Conservation (phyloP, 169 alveolate genomes). For the Eimeria maxima region DNA sequence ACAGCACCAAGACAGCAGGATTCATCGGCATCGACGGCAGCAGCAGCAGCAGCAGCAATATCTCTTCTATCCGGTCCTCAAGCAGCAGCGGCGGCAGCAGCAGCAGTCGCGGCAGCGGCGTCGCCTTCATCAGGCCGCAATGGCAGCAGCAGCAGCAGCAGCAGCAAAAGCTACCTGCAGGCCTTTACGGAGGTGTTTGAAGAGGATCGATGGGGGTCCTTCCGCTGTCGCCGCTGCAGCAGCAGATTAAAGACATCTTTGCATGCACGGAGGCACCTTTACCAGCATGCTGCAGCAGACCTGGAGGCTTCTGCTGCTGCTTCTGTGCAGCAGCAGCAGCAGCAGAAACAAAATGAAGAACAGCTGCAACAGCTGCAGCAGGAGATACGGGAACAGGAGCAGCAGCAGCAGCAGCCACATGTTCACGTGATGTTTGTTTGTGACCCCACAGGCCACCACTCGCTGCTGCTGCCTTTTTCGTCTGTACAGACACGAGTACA, state of each 20-base stretch:
- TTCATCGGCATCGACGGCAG: neutral
- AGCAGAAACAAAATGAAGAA: neutral
- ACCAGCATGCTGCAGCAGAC: slow-evolving; percentile 16
- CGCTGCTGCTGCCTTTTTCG: slow-evolving; percentile 83
- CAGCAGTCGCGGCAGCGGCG: too few species aligned
- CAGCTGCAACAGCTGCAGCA: slow-evolving; percentile 50
- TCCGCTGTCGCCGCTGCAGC: slow-evolving; percentile 72
- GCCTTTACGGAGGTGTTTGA: slow-evolving; percentile 34
- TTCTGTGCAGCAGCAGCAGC: too few species aligned
- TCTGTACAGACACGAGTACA: slow-evolving; percentile 48
- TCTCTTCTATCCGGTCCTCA: too few species aligned
- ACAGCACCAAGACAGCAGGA: neutral
- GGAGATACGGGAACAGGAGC: neutral
- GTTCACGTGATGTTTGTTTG: slow-evolving; percentile 72
- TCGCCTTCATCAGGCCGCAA: too few species aligned
- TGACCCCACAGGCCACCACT: slow-evolving; percentile 85
- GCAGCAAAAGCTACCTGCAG: slow-evolving; percentile 38
- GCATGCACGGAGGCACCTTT: slow-evolving; percentile 66
- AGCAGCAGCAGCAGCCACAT: too few species aligned
- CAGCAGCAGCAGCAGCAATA: neutral
- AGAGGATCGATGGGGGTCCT: slow-evolving; percentile 72
- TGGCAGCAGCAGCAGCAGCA: neutral
- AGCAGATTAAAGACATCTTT: slow-evolving; percentile 41
- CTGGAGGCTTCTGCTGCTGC: neutral
- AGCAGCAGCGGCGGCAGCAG: too few species aligned